Conservation (phyloP, 345 rosid genomes). For the Eucalyptus virginea region DNA sequence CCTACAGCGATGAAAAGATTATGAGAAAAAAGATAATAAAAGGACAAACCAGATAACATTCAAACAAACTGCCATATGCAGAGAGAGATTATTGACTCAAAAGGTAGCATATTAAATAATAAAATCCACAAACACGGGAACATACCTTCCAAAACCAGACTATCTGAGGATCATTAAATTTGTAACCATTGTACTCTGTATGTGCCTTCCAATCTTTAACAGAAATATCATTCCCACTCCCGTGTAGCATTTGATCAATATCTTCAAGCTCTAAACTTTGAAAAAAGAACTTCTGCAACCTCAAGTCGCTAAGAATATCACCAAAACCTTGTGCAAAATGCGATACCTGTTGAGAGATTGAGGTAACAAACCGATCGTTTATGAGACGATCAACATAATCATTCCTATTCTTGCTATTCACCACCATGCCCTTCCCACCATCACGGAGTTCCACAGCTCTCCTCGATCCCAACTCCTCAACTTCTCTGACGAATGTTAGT, state of each 20-base stretch:
- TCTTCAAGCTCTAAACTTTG: constrained; percentile 54
- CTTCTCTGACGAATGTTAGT: constrained; percentile 70
- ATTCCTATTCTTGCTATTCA: constrained; percentile 67
- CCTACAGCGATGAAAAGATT: neutral
- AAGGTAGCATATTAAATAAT: neutral
- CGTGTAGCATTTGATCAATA: constrained; percentile 81
- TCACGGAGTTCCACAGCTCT: constrained; percentile 49
- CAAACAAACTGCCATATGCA: neutral
- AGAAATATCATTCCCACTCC: constrained; percentile 51
- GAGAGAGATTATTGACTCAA: neutral
- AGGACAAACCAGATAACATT: neutral
- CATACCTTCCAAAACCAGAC: constrained; percentile 94
- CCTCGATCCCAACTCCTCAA: constrained; percentile 73
- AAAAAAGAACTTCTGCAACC: constrained; percentile 25
- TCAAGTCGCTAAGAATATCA: constrained; percentile 37
- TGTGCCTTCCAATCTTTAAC: constrained; percentile 84
- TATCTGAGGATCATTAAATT: constrained; percentile 62
- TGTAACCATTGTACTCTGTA: constrained; percentile 73
- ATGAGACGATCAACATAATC: constrained; percentile 67
- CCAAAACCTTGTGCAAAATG: constrained; percentile 59
- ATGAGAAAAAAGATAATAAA: neutral
- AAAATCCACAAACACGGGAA: neutral
- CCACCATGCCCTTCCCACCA: constrained; percentile 50
- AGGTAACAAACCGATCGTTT: constrained; percentile 40
- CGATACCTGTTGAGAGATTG: constrained; percentile 54